These are phyloP conservation scores for Talaromyces sp. DNA, from an alignment of 2,329 filamentous ascomycete genomes.

Conservation along the genomic window DNA sequence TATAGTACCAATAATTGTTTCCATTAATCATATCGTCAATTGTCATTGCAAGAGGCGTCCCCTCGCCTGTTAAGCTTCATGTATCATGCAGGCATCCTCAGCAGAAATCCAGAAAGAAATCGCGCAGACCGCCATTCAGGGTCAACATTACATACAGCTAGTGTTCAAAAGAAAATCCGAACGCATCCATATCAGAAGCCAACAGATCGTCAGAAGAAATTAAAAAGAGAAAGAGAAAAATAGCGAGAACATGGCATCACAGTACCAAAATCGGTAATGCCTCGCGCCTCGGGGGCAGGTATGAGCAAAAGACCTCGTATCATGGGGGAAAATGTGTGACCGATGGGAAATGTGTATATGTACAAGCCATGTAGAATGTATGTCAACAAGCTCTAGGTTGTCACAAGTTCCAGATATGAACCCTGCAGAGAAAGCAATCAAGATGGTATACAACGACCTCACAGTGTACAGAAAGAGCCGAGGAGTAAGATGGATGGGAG, in stretches of 20 bases:
- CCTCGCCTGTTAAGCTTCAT: constrained; percentile 13
- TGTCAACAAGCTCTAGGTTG: constrained; percentile 22
- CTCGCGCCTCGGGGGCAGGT: constrained; percentile 6
- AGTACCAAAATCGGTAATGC: background rate
- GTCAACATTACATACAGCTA: constrained; percentile 31
- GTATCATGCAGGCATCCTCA: constrained; percentile 20
- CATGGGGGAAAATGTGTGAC: constrained; percentile 17
- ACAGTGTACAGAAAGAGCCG: constrained; percentile 14
- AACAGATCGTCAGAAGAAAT: constrained; percentile 8
- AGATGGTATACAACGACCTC: constrained; percentile 24
- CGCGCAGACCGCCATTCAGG: constrained; percentile 5
- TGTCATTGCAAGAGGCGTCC: constrained; percentile 18
- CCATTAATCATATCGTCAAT: constrained; percentile 21
- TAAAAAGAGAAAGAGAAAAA: constrained; percentile 6
- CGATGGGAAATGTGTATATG: constrained; percentile 37
- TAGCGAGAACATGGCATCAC: background rate
- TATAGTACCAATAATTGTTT: background rate
- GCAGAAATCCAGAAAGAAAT: constrained; percentile 11
- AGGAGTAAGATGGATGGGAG: constrained; percentile 2
- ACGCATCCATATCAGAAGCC: constrained; percentile 2
- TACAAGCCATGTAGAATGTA: constrained; percentile 37
- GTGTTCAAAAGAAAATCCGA: constrained; percentile 9
- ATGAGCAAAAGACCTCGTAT: background rate
- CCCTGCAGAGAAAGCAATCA: constrained; percentile 7
- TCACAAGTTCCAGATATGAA: constrained; percentile 17